Evolutionary conservation across 2,329 filamentous ascomycete species (phyloP), one percentile per base, ranked within the genome.

Genomic region (Aspergillus chevalieri): DNA sequence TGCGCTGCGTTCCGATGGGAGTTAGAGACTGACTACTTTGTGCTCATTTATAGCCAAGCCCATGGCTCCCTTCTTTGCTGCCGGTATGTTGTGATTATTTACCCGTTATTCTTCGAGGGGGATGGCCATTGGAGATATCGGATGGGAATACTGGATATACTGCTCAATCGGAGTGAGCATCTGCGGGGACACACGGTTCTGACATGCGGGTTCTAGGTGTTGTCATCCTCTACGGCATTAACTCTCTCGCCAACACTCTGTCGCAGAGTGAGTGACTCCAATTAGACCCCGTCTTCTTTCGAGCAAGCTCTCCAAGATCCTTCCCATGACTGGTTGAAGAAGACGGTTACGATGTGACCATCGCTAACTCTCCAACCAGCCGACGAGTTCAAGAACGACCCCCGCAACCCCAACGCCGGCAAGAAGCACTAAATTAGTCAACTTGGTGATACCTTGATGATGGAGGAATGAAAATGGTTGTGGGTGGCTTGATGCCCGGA

Each of bases 311-410:
- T 3, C 34, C 19, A 14, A 33, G 21, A 54, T 44, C 22, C 43
- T 53, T 38, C 50, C 62, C 65, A 57, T 66, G 54, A 42, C 46
- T 26, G 22, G 44, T 51, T 47, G 26, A 28, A 28, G 26, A 9
- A 28, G 26, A 30, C 26, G 10, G 26, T 30, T 30, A 12, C 4
- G 8, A 28, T 10, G 6, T 43, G 43, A 48, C 42, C 43, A 38
- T 49, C 22, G 12, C 19, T 44, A 22, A 28, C 19, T 26, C n/a
- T 14, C 15, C 15, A 12, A 44, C 51, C 46, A 97, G 92, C 84
- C 78, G 88, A 87, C 64, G 89, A 97, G 78, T 96, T 82, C 83
- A 94, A 91, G 85, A 94, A 95, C 80, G 92, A 97, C 76, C 89
- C 91, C 60, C 85, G 91, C 74, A 96, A 96, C 64, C 73, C 73